Evolutionary conservation across 345 rosid genomes (phyloP).

Genomic region (Microcos paniculata): DNA sequence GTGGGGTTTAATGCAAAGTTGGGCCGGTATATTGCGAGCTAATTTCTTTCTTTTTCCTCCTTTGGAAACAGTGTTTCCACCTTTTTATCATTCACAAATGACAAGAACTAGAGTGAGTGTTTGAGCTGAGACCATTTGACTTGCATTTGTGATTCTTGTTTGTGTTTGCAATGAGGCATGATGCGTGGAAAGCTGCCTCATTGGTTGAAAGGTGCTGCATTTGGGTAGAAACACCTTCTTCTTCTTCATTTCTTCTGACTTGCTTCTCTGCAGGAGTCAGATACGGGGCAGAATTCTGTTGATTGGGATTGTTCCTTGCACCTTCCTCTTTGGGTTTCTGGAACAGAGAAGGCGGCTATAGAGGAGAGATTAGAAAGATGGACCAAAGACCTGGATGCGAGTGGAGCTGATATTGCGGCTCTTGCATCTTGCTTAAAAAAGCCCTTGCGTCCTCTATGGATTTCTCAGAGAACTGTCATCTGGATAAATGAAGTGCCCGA

Average conservation of each 20-base stretch:
- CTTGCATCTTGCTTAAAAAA: slow-evolving; percentile 59
- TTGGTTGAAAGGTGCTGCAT: background rate
- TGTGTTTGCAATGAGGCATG: background rate
- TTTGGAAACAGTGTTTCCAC: background rate
- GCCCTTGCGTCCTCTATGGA: slow-evolving; percentile 84
- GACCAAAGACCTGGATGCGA: slow-evolving; percentile 62
- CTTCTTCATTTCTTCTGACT: background rate
- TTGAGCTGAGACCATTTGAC: background rate
- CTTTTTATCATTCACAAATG: background rate
- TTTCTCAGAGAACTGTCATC: slow-evolving; percentile 79
- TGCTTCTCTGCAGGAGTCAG: slow-evolving; percentile 31
- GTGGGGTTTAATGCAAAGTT: background rate
- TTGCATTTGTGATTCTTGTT: background rate
- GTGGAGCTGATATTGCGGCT: slow-evolving; percentile 85
- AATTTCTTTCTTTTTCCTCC: no score
- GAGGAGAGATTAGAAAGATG: slow-evolving; percentile 67
- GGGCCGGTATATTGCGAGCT: background rate
- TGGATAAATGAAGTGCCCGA: slow-evolving; percentile 96
- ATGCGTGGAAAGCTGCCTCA: background rate
- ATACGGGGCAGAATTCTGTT: slow-evolving; percentile 21
- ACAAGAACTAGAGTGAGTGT: background rate
- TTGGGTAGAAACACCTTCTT: background rate
- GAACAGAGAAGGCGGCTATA: slow-evolving; percentile 70
- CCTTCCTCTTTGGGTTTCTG: slow-evolving; percentile 88
- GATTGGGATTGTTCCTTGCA: slow-evolving; percentile 90